These are phyloP conservation scores for Vigna mungo DNA, from an alignment of 306 rosid species.

Conservation along the genomic window DNA sequence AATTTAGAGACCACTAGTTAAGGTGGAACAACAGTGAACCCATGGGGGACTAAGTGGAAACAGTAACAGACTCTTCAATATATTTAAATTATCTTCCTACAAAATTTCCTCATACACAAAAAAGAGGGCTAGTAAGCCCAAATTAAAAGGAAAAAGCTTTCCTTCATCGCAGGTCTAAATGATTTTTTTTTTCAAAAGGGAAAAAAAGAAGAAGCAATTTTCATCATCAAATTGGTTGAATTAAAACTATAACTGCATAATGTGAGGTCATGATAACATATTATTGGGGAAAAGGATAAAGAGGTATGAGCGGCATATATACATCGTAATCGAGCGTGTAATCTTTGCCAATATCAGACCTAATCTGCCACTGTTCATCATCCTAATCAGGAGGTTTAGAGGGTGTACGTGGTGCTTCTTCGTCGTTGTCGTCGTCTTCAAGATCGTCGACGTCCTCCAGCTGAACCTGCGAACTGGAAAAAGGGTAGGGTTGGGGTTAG, in stretches of 20 bases:
- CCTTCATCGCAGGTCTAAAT: background rate
- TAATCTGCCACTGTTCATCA: constrained; percentile 85
- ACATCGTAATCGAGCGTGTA: constrained; percentile 90
- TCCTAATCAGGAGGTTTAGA: constrained; percentile 68
- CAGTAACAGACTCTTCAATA: no score
- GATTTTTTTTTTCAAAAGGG: no score
- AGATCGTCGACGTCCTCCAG: constrained; percentile 65
- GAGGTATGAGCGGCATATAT: background rate
- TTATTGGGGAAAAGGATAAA: background rate
- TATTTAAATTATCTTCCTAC: no score
- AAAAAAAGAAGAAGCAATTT: background rate
- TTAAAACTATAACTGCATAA: background rate
- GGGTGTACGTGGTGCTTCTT: constrained; percentile 39
- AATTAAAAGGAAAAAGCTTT: background rate
- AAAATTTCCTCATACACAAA: no score
- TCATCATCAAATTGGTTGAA: background rate
- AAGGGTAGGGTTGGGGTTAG: constrained; percentile 32
- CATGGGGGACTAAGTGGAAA: no score
- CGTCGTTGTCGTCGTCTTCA: constrained; percentile 53
- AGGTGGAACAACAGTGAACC: no score
- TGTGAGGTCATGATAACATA: background rate
- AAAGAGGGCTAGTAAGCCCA: no score
- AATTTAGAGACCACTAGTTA: no score
- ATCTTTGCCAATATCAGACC: constrained; percentile 79
- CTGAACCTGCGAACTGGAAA: constrained; percentile 31